Conservation (phyloP, 495 filamentous ascomycete species). For the Neurospora tetraspora region DNA sequence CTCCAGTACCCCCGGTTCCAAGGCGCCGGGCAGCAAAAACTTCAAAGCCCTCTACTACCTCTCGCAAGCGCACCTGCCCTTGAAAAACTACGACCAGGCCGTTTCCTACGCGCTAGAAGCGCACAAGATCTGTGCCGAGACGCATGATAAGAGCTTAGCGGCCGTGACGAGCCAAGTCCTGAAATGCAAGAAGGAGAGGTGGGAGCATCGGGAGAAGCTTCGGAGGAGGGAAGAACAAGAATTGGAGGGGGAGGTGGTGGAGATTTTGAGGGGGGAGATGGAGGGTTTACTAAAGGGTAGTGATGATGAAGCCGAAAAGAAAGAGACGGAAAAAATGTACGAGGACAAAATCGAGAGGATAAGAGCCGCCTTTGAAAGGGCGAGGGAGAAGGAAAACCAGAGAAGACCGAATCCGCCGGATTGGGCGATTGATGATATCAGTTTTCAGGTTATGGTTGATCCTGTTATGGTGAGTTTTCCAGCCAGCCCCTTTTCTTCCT, state of each 20-base stretch:
- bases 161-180: constrained; percentile 60
- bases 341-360: background rate
- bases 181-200: constrained; percentile 67
- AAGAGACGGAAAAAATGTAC: constrained; percentile 3
- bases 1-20: too few species aligned
- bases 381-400: constrained; percentile 36
- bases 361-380: constrained; percentile 47
- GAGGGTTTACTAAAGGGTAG: constrained; percentile 13
- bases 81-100: constrained; percentile 67
- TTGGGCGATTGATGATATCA: constrained; percentile 81
- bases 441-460: constrained; percentile 87
- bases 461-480: constrained; percentile 56
- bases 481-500: background rate
- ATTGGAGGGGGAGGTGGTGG: constrained; percentile 45
- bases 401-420: constrained; percentile 64
- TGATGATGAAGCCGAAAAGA: constrained; percentile 2
- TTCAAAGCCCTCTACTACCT: constrained; percentile 82
- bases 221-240: constrained; percentile 36
- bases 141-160: constrained; percentile 46
- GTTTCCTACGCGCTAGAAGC: constrained; percentile 60
- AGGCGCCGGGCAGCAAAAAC: too few species aligned
- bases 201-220: constrained; percentile 48
- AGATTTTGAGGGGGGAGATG: constrained; percentile 24
- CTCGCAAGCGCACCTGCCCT: constrained; percentile 68
- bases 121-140: constrained; percentile 57